A percentile compares a stretch with the other conserved stretches of the same genome.
Evolutionary conservation across 371 early-diverging fungal species (phyloP).

Genomic region (Rhizopus arrhizus): DNA sequence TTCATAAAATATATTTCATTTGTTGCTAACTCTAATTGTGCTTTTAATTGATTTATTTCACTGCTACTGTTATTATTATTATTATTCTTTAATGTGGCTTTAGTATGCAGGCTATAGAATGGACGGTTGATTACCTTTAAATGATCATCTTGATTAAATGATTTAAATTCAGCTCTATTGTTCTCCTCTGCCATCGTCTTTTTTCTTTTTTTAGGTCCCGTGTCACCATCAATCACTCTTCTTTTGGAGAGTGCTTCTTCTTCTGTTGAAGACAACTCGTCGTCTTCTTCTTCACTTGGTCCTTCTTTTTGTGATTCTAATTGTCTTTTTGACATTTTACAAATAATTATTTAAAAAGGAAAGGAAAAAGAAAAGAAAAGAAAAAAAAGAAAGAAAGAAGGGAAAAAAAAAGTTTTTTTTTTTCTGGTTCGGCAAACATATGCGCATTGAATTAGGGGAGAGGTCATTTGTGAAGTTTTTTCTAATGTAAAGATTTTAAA

Average conservation of each 20-base stretch:
- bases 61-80: neutral
- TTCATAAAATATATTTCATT: neutral
- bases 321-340: neutral
- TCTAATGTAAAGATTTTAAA: slow-evolving; percentile 1
- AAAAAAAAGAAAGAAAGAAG: neutral
- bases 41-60: neutral
- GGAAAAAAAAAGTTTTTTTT: neutral
- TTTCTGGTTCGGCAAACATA: too few species aligned
- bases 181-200: neutral
- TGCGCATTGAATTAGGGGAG: neutral
- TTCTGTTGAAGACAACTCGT: neutral
- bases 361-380: neutral
- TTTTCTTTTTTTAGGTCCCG: slow-evolving; percentile 3
- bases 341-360: neutral
- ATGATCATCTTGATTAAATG: neutral
- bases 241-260: neutral
- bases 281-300: neutral
- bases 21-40: neutral
- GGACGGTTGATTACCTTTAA: too few species aligned
- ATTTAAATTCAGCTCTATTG: slow-evolving; percentile 9
- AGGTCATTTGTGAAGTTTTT: neutral
- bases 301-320: neutral
- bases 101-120: too few species aligned
- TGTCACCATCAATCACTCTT: neutral
- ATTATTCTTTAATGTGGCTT: too few species aligned